phyloP scores from a whole-genome alignment of 2,329 filamentous ascomycete genomes.

The Bipolaris victoriae region DNA sequence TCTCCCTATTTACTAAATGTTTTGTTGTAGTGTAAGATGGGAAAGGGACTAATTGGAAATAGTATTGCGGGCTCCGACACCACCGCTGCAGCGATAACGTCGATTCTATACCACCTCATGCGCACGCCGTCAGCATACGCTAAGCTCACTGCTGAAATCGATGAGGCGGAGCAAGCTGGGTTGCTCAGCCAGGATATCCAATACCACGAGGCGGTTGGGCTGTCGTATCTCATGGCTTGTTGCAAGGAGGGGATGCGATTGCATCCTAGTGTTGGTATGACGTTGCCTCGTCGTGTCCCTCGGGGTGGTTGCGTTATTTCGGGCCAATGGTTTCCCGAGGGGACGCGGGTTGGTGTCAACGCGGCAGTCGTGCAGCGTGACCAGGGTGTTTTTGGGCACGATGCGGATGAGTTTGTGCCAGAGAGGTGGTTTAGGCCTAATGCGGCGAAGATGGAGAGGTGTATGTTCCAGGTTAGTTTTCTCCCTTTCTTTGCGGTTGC shows the following conservation, averaged over 20 bases:
- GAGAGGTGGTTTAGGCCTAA: constrained; percentile 66
- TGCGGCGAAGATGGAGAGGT: constrained; percentile 66
- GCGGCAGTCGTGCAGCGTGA: constrained; percentile 75
- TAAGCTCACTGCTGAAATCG: constrained; percentile 65
- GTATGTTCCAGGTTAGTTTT: constrained; percentile 18
- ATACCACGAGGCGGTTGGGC: constrained; percentile 66
- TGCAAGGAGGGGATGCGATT: constrained; percentile 78
- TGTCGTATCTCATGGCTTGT: constrained; percentile 75
- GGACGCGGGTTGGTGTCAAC: constrained; percentile 74
- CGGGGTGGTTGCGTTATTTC: constrained; percentile 65
- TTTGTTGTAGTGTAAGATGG: too few relatives aligned
- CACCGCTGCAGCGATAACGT: constrained; percentile 72
- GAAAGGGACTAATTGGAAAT: not conserved
- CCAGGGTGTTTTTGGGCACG: constrained; percentile 68
- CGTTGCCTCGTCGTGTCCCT: constrained; percentile 74
- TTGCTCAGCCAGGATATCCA: constrained; percentile 40
- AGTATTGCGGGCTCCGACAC: constrained; percentile 51
- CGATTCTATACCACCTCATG: constrained; percentile 74
- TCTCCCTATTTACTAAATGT: too few relatives aligned
- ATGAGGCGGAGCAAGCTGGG: constrained; percentile 59
- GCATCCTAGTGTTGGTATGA: constrained; percentile 73
- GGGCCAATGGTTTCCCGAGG: constrained; percentile 66
- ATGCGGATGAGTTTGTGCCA: constrained; percentile 69
- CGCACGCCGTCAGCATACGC: constrained; percentile 63
- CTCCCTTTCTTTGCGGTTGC: too few relatives aligned